Base-by-base conservation (phyloP, 2,329 filamentous ascomycete species). In the Fusarium papillatum region DNA sequence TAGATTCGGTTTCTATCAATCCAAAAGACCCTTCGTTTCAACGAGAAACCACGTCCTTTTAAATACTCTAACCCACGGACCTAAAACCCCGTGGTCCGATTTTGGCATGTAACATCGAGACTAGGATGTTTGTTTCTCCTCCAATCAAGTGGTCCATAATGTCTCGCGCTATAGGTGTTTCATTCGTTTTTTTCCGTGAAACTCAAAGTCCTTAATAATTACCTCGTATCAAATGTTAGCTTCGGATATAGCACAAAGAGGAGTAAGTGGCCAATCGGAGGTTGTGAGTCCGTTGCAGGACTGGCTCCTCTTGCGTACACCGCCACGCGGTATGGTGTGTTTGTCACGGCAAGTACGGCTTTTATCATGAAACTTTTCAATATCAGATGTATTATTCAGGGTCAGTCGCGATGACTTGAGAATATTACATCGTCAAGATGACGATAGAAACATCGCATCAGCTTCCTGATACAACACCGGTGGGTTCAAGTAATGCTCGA, bases 151-250 rank as follows among this genome's bases (percentile, higher is more conserved):
- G 29, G 29, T 55, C 50, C 50, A 55, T 55, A 55, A 55, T 31
- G 13, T 19, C 7, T 31, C 50, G 50, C 50, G 29, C 50, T 55
- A 55, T 55, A 55, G 50, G 5, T 34, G 50, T 55, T 55, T 55
- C 26, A 55, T 19, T 55, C 24, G 19, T 16, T 55, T 55, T 55
- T 34, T 34, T 34, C 50, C 50, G 55, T 65, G 68, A 75, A 72
- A 74, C 72, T 31, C 41, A 16, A 55, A 7, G 31, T 67, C 53
- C 69, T 14, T n/a, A 67, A 63, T 17, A 10, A 55, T 55, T 19
- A 6, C 34, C 50, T 34, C 50, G 50, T 34, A 34, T 55, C 13
- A 34, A 31, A 55, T 55, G 29, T 34, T 55, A 31, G 26, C 26
- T 55, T 55, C 29, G 50, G 50, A 31, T 55, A 55, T 31, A 55